Evolutionary conservation across 345 rosid species (phyloP).

Genomic region (Euclidium syriacum): DNA sequence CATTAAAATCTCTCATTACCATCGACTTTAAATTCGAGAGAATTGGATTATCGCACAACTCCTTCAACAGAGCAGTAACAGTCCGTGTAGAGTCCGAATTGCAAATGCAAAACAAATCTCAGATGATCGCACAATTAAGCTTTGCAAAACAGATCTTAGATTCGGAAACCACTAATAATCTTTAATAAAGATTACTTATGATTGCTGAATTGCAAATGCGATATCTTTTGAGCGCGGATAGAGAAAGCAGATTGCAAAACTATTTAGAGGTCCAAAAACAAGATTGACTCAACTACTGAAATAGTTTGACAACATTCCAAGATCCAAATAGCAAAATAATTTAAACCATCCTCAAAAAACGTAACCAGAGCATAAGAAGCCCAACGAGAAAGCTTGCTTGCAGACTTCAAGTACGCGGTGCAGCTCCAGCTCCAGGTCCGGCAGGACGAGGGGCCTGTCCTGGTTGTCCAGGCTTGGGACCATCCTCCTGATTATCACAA

Average conservation of each 20-base stretch:
- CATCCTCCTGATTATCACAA: conserved; percentile 22
- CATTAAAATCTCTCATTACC: too few species aligned
- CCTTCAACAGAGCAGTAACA: too few species aligned
- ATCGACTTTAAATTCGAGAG: too few species aligned
- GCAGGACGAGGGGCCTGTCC: conserved; percentile 33
- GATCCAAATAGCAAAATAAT: not conserved
- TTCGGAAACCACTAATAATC: not conserved
- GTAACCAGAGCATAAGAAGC: not conserved
- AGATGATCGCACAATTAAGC: too few species aligned
- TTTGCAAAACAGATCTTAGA: not conserved
- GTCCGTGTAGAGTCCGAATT: too few species aligned
- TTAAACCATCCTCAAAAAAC: not conserved
- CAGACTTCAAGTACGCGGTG: conserved; percentile 22
- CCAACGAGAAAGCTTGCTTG: not conserved
- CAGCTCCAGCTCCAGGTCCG: conserved; percentile 20
- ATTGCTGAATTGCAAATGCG: not conserved
- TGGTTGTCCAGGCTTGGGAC: conserved; percentile 32
- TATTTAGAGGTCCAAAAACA: not conserved
- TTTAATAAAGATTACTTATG: too few species aligned
- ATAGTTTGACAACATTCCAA: not conserved
- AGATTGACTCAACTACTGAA: not conserved
- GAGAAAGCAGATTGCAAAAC: not conserved
- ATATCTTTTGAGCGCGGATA: not conserved
- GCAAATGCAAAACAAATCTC: too few species aligned
- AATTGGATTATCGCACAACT: too few species aligned